Conservation (phyloP, 164 flowering plant genomes). For the Chloranthus sessilifolius region DNA sequence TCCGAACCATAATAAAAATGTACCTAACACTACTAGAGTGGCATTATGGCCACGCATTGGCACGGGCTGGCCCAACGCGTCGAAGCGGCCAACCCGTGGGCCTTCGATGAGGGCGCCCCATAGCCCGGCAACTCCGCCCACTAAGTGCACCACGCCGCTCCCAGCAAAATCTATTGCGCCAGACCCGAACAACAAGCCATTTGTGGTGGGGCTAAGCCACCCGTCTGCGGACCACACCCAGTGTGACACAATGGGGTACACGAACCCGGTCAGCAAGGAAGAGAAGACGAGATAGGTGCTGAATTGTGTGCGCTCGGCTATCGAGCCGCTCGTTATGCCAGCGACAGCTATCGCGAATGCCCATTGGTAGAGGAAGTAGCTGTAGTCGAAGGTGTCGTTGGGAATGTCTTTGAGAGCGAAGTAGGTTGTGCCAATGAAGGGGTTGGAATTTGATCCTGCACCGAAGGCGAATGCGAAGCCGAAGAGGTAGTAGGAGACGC, state of each 20-base stretch:
- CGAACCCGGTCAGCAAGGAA: conserved; percentile 63
- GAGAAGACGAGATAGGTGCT: conserved; percentile 61
- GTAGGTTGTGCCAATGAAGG: conserved; percentile 50
- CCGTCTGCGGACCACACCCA: conserved; percentile 70
- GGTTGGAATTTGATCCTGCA: conserved; percentile 33
- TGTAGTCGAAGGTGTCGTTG: conserved; percentile 35
- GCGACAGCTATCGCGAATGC: conserved; percentile 81
- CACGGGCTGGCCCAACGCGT: conserved; percentile 44
- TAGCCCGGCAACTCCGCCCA: conserved; percentile 58
- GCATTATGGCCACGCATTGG: conserved; percentile 63
- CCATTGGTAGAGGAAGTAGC: conserved; percentile 72
- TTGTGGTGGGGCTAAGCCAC: conserved; percentile 38
- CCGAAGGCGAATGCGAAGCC: conserved; percentile 77
- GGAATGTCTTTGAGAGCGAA: conserved; percentile 52
- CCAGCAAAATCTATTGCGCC: conserved; percentile 67
- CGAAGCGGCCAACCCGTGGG: conserved; percentile 61
- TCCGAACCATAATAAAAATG: conserved; percentile 61
- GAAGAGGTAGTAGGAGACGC: conserved; percentile 63
- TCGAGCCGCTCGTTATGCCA: conserved; percentile 76
- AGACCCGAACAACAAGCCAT: conserved; percentile 35
- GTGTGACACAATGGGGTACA: conserved; percentile 67
- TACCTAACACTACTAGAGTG: conserved; percentile 58
- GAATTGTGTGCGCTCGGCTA: conserved; percentile 80
- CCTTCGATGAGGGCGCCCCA: conserved; percentile 66
- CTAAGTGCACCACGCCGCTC: conserved; percentile 58